phyloP scores from a whole-genome alignment of 2,329 filamentous ascomycete species.

The Penicillium sp. region DNA sequence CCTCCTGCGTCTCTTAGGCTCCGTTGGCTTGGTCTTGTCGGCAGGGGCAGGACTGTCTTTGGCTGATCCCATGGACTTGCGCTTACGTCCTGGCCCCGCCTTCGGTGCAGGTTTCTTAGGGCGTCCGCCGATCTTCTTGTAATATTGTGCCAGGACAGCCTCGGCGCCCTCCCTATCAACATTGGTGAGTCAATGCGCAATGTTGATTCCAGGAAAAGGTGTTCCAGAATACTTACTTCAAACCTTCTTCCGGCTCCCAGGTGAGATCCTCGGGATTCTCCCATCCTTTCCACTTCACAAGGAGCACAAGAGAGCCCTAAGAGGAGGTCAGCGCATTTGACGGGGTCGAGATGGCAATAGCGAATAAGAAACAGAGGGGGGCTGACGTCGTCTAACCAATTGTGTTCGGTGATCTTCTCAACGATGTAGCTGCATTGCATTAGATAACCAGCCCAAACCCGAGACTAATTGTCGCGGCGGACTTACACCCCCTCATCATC shows the following conservation, averaged over 20 bases:
- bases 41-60: conserved; percentile 24
- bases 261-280: conserved; percentile 45
- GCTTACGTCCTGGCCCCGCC: conserved; percentile 28
- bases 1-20: conserved; percentile 30
- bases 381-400: conserved; percentile 37
- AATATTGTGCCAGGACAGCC: conserved; percentile 44
- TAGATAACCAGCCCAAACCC: conserved; percentile 4
- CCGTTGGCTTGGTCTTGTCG: conserved; percentile 17
- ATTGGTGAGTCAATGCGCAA: conserved; percentile 17
- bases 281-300: conserved; percentile 51
- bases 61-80: conserved; percentile 35
- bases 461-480: neutral
- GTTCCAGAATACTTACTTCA: conserved; percentile 33
- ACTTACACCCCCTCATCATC: conserved; percentile 39
- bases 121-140: conserved; percentile 41
- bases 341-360: neutral
- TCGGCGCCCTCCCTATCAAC: conserved; percentile 37
- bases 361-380: neutral
- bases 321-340: conserved; percentile 19
- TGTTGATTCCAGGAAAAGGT: neutral
- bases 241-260: conserved; percentile 46
- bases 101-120: conserved; percentile 31
- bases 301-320: conserved; percentile 40
- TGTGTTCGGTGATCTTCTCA: conserved; percentile 40
- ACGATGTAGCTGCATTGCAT: conserved; percentile 40